These are phyloP conservation scores for Xanthoconium stramineum DNA, from an alignment of 768 basidiomycete species.

Conservation along the genomic window DNA sequence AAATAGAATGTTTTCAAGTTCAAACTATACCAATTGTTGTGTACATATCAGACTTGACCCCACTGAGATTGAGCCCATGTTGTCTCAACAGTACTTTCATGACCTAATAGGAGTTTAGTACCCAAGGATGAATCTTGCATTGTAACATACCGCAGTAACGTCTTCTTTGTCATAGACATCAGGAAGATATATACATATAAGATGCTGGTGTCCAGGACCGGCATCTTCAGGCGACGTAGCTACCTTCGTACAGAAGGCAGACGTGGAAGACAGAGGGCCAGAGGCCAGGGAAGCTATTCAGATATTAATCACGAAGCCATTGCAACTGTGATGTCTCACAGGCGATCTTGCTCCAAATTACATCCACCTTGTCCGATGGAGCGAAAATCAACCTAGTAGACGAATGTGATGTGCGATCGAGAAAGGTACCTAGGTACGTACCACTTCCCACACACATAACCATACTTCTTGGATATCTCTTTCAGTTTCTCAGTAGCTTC, in stretches of 20 bases:
- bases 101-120: conserved; percentile 36
- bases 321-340: conserved; percentile 37
- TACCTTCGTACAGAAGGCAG: conserved; percentile 59
- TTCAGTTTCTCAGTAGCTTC: conserved; percentile 57
- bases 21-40: conserved; percentile 50
- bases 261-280: conserved; percentile 59
- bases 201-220: conserved; percentile 51
- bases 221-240: conserved; percentile 56
- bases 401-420: background rate
- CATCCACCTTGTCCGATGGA: conserved; percentile 57
- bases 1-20: background rate
- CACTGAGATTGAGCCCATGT: conserved; percentile 62
- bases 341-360: conserved; percentile 59
- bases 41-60: conserved; percentile 72
- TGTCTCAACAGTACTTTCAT: conserved; percentile 65
- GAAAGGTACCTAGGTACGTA: conserved; percentile 18
- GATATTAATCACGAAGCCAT: background rate
- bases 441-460: conserved; percentile 69
- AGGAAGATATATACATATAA: conserved; percentile 71
- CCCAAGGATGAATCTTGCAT: background rate
- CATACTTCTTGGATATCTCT: conserved; percentile 53
- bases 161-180: conserved; percentile 63
- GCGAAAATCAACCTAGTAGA: conserved; percentile 64
- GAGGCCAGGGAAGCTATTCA: conserved; percentile 57
- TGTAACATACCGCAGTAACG: conserved; percentile 47